Evolutionary conservation across 352 stramenopile species (phyloP).

Genomic region (Phytophthora ramorum): DNA sequence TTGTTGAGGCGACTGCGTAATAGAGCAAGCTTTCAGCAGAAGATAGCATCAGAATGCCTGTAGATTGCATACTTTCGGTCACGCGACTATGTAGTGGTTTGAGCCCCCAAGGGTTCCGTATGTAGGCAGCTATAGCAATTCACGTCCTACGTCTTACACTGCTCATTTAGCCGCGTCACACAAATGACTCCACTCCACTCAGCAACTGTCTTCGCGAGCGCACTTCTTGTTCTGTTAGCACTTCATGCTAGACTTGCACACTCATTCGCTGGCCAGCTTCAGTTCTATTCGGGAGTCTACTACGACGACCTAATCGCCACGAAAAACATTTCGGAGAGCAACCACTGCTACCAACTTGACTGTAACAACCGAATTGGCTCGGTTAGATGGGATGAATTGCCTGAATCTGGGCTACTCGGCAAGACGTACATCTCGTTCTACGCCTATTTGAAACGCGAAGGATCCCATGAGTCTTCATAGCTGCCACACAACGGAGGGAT

Average conservation of each 20-base stretch:
- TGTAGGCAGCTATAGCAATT: background rate
- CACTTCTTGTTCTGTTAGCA: background rate
- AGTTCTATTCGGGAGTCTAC: background rate
- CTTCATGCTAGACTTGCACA: background rate
- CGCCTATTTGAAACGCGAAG: conserved; percentile 6
- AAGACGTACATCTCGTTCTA: conserved; percentile 17
- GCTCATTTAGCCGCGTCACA: background rate
- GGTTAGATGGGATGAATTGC: conserved; percentile 9
- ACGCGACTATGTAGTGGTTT: background rate
- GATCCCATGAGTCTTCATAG: background rate
- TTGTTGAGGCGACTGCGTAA: background rate
- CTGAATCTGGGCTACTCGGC: background rate
- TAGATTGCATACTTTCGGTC: background rate
- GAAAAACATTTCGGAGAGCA: background rate
- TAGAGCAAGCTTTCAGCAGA: background rate
- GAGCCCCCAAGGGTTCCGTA: background rate
- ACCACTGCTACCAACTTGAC: conserved; percentile 28
- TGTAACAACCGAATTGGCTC: conserved; percentile 19
- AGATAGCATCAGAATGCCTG: too few relatives aligned
- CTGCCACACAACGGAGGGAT: background rate
- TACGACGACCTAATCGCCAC: background rate
- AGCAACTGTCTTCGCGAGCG: background rate
- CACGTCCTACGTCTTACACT: background rate
- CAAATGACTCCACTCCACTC: background rate
- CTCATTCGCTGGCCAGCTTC: background rate